Evolutionary conservation across 148 eudicot species (phyloP).

Genomic region (Rhododendron ferrugineum): DNA sequence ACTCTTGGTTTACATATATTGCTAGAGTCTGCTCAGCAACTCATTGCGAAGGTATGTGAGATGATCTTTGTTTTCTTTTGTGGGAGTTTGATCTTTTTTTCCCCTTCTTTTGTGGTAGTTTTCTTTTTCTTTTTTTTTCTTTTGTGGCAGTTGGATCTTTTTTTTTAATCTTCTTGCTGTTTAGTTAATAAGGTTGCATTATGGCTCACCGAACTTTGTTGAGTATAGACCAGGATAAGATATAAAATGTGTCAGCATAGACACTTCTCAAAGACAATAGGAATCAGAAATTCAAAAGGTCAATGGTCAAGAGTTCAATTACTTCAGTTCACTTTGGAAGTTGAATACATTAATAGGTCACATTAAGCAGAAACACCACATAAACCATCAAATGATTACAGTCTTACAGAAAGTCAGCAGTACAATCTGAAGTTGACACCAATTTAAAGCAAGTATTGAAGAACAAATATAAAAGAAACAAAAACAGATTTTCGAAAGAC

Average conservation of each 20-base stretch:
- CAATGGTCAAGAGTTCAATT: not conserved
- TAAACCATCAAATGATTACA: not conserved
- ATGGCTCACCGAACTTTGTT: no score
- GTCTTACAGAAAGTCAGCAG: not conserved
- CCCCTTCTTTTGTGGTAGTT: not conserved
- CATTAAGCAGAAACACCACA: not conserved
- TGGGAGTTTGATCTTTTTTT: not conserved
- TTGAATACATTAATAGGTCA: not conserved
- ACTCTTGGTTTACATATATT: constrained; percentile 51
- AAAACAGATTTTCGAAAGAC: not conserved
- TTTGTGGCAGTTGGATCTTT: not conserved
- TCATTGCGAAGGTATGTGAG: constrained; percentile 29
- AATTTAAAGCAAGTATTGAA: not conserved
- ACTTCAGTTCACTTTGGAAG: not conserved
- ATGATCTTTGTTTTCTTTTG: not conserved
- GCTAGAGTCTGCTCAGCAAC: constrained; percentile 29
- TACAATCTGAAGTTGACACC: not conserved
- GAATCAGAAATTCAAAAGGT: not conserved
- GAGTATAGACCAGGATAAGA: not conserved
- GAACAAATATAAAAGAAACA: not conserved
- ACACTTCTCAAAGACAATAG: not conserved
- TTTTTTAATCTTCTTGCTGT: no score
- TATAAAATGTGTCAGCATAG: not conserved
- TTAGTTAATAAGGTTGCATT: no score
- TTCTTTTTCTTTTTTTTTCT: no score